A percentile compares a stretch with the other conserved stretches of the same genome.
Conservation (phyloP, 163 green algal species). For the Botryococcus braunii region DNA sequence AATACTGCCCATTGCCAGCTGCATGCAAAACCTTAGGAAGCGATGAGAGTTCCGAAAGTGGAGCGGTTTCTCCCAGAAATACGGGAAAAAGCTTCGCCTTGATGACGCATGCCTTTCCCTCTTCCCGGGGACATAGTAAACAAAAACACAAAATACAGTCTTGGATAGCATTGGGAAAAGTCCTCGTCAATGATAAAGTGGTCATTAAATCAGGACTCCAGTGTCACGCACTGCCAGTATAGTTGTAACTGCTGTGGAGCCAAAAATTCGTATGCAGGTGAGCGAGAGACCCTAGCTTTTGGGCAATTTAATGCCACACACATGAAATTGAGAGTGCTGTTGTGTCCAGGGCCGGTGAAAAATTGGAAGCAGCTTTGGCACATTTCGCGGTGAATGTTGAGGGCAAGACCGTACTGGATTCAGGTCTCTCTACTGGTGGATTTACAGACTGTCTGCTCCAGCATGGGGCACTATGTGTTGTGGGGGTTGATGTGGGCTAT, state of each 20-base stretch:
- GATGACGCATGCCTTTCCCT: no score
- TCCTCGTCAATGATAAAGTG: conserved; percentile 59
- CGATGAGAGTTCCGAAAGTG: no score
- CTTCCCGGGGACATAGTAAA: no score
- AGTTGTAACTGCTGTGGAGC: conserved; percentile 48
- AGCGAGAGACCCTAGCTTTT: background rate
- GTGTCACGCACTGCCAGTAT: conserved; percentile 37
- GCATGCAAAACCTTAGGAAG: no score
- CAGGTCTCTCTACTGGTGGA: conserved; percentile 89
- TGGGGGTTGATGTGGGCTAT: conserved; percentile 93
- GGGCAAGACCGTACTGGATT: conserved; percentile 68
- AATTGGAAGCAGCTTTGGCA: conserved; percentile 84
- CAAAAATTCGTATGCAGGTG: conserved; percentile 40
- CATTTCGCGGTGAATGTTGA: conserved; percentile 68
- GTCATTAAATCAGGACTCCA: conserved; percentile 64
- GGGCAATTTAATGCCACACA: background rate
- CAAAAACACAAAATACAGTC: no score
- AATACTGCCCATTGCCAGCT: no score
- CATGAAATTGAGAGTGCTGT: background rate
- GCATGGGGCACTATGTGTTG: conserved; percentile 65
- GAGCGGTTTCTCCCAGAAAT: no score
- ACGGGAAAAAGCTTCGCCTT: no score
- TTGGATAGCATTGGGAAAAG: conserved; percentile 82
- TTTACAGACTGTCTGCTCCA: conserved; percentile 98
- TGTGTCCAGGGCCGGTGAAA: conserved; percentile 65